Evolutionary conservation across 768 basidiomycete genomes (phyloP).

Genomic region (Cystofilobasidium bisporidii): DNA sequence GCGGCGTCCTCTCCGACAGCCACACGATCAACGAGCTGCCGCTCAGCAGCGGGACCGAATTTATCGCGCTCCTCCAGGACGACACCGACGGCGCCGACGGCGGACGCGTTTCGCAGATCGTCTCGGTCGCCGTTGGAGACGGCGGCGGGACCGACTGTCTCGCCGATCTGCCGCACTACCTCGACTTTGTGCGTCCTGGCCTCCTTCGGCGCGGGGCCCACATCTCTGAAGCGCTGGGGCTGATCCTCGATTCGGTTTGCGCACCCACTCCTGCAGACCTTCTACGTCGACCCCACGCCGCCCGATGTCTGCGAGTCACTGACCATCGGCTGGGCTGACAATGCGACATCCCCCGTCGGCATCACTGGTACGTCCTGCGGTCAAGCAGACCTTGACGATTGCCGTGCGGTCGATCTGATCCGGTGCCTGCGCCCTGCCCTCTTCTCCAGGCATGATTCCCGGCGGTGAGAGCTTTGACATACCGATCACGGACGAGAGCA

Average conservation of each 20-base stretch:
- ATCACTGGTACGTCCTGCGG: constrained; percentile 6
- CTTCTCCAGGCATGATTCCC: constrained; percentile 15
- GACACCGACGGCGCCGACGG: constrained; percentile 10
- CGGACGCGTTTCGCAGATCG: constrained; percentile 23
- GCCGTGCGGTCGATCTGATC: too few species aligned
- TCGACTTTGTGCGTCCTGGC: constrained; percentile 14
- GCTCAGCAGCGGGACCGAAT: constrained; percentile 12
- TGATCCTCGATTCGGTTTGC: too few species aligned
- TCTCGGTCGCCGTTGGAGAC: constrained; percentile 1
- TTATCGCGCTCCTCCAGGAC: constrained; percentile 25
- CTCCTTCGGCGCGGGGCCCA: too few species aligned
- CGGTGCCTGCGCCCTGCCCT: too few species aligned
- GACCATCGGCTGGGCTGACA: not conserved
- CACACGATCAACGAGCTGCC: constrained; percentile 17
- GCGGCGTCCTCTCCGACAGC: not conserved
- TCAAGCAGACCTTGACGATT: too few species aligned
- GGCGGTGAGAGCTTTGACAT: constrained; percentile 24
- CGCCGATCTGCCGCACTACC: constrained; percentile 12
- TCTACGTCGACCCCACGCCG: constrained; percentile 9
- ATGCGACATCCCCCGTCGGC: constrained; percentile 12
- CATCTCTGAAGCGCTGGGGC: too few species aligned
- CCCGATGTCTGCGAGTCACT: constrained; percentile 16
- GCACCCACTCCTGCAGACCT: not conserved
- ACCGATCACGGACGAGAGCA: constrained; percentile 14
- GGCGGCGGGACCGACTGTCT: constrained; percentile 15